Percentiles rank a stretch among this genome's conserved stretches.
Evolutionary conservation across 805 yeast genomes (phyloP).

Genomic region (Candida morakotiae): DNA sequence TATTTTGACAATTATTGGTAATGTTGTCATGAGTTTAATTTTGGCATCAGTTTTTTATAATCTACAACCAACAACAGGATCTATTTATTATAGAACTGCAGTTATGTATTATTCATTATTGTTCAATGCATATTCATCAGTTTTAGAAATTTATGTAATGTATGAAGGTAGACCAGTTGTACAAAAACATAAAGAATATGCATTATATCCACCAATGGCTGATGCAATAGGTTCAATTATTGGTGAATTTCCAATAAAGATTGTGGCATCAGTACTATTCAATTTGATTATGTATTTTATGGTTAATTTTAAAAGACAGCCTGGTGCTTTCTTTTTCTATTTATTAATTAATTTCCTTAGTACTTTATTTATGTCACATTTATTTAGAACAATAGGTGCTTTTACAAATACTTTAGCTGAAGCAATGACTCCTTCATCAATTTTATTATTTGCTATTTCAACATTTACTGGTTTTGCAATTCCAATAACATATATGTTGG

Average conservation of each 20-base stretch:
- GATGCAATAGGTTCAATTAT: slow-evolving; percentile 60
- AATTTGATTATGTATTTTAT: slow-evolving; percentile 50
- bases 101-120: slow-evolving; percentile 64
- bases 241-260: slow-evolving; percentile 54
- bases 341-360: slow-evolving; percentile 39
- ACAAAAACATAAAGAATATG: slow-evolving; percentile 55
- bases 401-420: slow-evolving; percentile 42
- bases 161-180: slow-evolving; percentile 55
- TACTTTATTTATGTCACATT: slow-evolving; percentile 51
- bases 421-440: slow-evolving; percentile 57
- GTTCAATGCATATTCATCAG: slow-evolving; percentile 58
- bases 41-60: slow-evolving; percentile 58
- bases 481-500: slow-evolving; percentile 53
- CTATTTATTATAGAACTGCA: slow-evolving; percentile 56
- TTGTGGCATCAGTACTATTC: slow-evolving; percentile 41
- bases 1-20: slow-evolving; percentile 38
- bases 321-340: slow-evolving; percentile 54
- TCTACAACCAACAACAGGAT: slow-evolving; percentile 36
- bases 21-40: slow-evolving; percentile 51
- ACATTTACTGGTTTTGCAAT: slow-evolving; percentile 57
- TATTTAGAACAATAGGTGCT: slow-evolving; percentile 53
- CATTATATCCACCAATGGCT: slow-evolving; percentile 58
- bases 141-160: slow-evolving; percentile 51
- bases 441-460: slow-evolving; percentile 44
- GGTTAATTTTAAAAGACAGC: slow-evolving; percentile 47